Evolutionary conservation across 768 basidiomycete genomes (phyloP), one percentile per base, ranked within the genome.

Genomic region (Polyporus arcularius): DNA sequence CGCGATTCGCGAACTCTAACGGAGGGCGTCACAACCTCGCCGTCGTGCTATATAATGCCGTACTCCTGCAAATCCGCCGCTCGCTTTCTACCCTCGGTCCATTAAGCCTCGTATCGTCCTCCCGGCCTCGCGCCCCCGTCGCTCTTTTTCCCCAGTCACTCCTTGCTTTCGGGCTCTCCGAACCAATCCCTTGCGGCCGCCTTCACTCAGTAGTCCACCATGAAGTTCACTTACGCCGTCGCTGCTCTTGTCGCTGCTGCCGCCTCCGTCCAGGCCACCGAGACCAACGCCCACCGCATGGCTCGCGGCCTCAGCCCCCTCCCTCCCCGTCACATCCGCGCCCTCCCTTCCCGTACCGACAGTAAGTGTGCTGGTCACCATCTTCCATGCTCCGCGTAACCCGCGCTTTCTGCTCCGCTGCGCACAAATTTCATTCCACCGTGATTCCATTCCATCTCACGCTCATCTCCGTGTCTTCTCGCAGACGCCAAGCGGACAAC

Each of bases 151-250:
- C 35, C 52, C 35, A 12, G 38, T 53, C 41, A 38, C 41, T 53
- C 52, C 21, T 42, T 53, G 18, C 52, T 53, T 38, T 53, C 57
- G 30, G 40, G 60, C 49, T 49, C 40, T 14, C 43, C 8, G 16
- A 50, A 42, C 31, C 57, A 39, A 50, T 54, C 53, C 48, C 46
- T 53, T 58, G 56, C 61, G 53, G 57, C 35, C 61, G 47, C 53
- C 57, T 4, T 28, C 42, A 43, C 14, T 42, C 32, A 42, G n/a
- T 49, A 39, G 46, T 40, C 46, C 40, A 40, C 45, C 18, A 63
- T 63, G 62, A 63, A 59, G 62, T 59, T 63, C 62, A 31, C 58
- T 4, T 58, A 55, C 57, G 57, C 62, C 55, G 38, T 56, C 55
- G 58, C 58, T 21, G 54, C 62, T 31, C 42, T 63, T 53, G 49